Evolutionary conservation across 345 rosid species (phyloP), one percentile per base, ranked within the genome.

Genomic region (Rhodamnia rubescens): DNA sequence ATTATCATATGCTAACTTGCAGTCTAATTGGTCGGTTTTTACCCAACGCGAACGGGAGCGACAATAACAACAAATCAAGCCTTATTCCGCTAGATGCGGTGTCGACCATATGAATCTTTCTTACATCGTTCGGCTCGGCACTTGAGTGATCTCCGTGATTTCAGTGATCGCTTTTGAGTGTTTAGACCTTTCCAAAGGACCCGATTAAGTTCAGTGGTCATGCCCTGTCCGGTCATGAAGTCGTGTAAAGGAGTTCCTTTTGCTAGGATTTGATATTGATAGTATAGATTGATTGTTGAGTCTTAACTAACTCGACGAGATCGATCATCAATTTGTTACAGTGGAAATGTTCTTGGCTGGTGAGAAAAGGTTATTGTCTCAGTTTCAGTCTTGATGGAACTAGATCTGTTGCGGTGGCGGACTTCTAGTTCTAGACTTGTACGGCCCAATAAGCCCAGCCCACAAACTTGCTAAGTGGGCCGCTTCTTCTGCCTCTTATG

Each of bases 71-170:
- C 40, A 29, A 61, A 61, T 61, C 40, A 61, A 15, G 11, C 21
- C 20, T 61, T 29, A 29, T 29, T 20, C 18, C 9, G 16, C 20
- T 29, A 27, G 16, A 40, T 61, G 10, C 15, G 2, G 51, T 7
- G 42, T 61, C 42, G 42, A 29, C 42, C 3, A 58, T 58, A 58
- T n/a, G 69, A 29, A n/a, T 58, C 69, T 16, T 36, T 15, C 7
- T 61, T 61, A 29, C 16, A 32, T 15, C 11, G 15, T 29, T 29
- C 11, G 2, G 11, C 5, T 61, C 8, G 98, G 91, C 94, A 93
- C 89, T 89, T 97, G 82, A 11, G 52, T 12, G 14, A 11, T 50
- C 52, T 50, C 4, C 52, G 13, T 49, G 11, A 49, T 52, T 49
- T 49, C 51, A 49, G 51, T 49, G 10, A 49, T 49, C 4, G 4